Conservation (phyloP, 2,329 filamentous ascomycete genomes). For the Alternaria sp. region DNA sequence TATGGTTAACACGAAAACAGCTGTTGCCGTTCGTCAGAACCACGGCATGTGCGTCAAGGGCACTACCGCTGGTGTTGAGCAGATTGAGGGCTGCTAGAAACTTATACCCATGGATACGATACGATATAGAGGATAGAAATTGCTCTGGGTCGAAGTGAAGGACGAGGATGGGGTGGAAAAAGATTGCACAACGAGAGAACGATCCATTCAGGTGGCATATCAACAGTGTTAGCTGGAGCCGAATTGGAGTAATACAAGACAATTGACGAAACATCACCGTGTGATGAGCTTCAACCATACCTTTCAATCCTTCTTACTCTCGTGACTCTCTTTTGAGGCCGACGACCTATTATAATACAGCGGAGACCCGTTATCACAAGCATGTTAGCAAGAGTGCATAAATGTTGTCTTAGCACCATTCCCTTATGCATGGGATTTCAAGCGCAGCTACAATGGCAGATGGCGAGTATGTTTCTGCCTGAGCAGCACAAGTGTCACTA, state of each 20-base stretch:
- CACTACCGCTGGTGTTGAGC: slow-evolving; percentile 1
- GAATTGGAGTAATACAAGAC: background rate
- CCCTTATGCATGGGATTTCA: too few species aligned
- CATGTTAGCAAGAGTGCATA: background rate
- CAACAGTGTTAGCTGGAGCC: background rate
- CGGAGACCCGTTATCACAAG: background rate
- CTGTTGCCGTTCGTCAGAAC: slow-evolving; percentile 42
- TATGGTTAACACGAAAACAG: slow-evolving; percentile 27
- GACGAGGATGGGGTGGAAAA: background rate
- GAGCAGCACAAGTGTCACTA: background rate
- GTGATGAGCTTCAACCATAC: background rate
- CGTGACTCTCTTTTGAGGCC: background rate
- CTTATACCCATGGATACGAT: background rate
- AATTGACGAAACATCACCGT: background rate
- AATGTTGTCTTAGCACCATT: too few species aligned
- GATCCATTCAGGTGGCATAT: background rate
- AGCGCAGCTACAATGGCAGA: too few species aligned
- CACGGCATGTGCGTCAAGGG: slow-evolving; percentile 47
- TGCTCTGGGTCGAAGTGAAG: background rate
- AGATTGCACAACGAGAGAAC: too few species aligned
- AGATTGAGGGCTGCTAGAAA: slow-evolving; percentile 16
- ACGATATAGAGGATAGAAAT: background rate
- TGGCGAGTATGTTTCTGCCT: background rate
- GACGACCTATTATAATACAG: background rate
- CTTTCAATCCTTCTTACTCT: background rate